These are phyloP conservation scores for Gliomastix tumulicola DNA, from an alignment of 2,329 filamentous ascomycete genomes.

Conservation along the genomic window DNA sequence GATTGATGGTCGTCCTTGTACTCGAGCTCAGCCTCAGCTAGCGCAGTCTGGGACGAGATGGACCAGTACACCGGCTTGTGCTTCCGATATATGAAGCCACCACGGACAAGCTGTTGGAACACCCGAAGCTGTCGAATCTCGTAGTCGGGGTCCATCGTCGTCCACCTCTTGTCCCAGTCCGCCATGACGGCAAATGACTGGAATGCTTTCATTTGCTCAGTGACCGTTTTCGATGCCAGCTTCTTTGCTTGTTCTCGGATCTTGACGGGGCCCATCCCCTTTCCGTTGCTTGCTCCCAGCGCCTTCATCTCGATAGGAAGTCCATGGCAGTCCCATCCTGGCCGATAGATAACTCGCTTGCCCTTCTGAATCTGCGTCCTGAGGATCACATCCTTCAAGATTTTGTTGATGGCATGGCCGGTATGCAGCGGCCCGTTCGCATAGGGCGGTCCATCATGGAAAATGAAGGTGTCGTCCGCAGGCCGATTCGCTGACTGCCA, in stretches of 20 bases:
- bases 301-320: conserved; percentile 96
- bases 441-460: conserved; percentile 96
- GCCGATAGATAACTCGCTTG: conserved; percentile 67
- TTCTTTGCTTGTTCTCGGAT: conserved; percentile 58
- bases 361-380: conserved; percentile 73
- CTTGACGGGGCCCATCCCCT: conserved; percentile 42
- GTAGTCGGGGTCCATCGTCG: conserved; percentile 70
- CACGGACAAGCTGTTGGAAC: conserved; percentile 68
- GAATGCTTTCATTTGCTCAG: conserved; percentile 68
- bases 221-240: conserved; percentile 61
- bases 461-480: conserved; percentile 57
- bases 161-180: conserved; percentile 72
- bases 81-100: conserved; percentile 68
- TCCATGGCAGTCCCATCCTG: conserved; percentile 97
- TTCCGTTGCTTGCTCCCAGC: conserved; percentile 48
- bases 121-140: conserved; percentile 69
- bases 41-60: conserved; percentile 67
- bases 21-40: conserved; percentile 80
- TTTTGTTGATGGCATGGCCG: conserved; percentile 94
- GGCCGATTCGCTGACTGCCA: conserved; percentile 66
- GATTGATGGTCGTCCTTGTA: conserved; percentile 72
- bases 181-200: conserved; percentile 70
- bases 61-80: conserved; percentile 87
- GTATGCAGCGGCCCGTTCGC: conserved; percentile 89
- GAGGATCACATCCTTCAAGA: conserved; percentile 89